Evolutionary conservation across 148 eudicot species (phyloP), one percentile per base, ranked within the genome.

Genomic region (Pouteria glomerata): DNA sequence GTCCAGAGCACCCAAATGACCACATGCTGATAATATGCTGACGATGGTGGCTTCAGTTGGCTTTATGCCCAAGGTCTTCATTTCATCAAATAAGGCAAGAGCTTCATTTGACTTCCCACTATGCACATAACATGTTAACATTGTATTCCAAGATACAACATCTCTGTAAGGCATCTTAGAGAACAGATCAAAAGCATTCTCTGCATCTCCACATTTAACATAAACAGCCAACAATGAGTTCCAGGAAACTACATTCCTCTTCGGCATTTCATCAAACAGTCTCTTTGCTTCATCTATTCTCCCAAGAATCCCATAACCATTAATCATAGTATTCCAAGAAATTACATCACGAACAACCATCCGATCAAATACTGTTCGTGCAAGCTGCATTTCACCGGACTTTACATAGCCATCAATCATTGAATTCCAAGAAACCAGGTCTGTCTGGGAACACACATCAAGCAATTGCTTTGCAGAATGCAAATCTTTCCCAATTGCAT

Each of bases 191-290:
- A 66, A 45, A 12, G 78, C 84, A 55, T 35, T 55, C 33, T 74
- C 79, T 47, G 74, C 71, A 30, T 71, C 19, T 27, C 73, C 84
- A 74, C 76, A 66, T 63, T 78, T 82, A 23, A 42, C 82, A 34
- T 67, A 75, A 15, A 71, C 74, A 4, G 70, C 76, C 59, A 78
- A 65, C 82, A 78, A 62, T 4, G 82, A 74, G 42, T 77, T 81
- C 81, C 81, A 81, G 5, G 84, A 74, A 11, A 78, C 56, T 13
- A 68, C 45, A 71, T 74, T 78, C 65, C 76, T 81, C 37, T 70
- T 44, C 14, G 84, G 84, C 84, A 81, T 81, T 66, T 71, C 63
- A 61, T 81, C 81, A 16, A 81, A 81, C 76, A 81, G 58, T 18
- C 53, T 67, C 42, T 65, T 60, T 47, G 81, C 84, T 39, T 74